phyloP scores from a whole-genome alignment of 2,329 filamentous ascomycete genomes.

The Amauroascus niger region DNA sequence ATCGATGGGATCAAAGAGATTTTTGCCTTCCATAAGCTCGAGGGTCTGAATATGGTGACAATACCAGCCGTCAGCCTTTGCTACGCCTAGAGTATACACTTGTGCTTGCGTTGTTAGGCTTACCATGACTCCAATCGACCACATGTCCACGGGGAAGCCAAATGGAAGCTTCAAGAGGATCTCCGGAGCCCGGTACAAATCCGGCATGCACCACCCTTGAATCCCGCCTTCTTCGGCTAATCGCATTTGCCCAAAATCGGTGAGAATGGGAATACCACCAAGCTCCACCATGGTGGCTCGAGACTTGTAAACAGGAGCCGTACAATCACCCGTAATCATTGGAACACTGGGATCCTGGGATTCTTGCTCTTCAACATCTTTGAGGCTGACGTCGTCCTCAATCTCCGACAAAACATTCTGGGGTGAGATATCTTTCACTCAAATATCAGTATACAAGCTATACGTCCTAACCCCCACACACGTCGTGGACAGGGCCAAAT shows the following conservation, averaged over 20 bases:
- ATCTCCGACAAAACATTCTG: conserved; percentile 14
- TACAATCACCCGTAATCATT: conserved; percentile 7
- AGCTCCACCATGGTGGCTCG: too few relatives aligned
- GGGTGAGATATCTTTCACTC: conserved; percentile 19
- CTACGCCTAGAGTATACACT: background rate
- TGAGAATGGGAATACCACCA: conserved; percentile 16
- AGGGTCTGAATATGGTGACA: conserved; percentile 20
- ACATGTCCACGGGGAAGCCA: conserved; percentile 21
- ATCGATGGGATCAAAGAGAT: conserved; percentile 24
- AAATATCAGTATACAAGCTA: too few relatives aligned
- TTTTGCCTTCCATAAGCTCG: conserved; percentile 24
- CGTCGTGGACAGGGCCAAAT: background rate
- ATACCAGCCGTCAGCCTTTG: background rate
- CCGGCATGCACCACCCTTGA: conserved; percentile 21
- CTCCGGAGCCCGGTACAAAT: conserved; percentile 23
- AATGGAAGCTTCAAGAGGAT: conserved; percentile 21
- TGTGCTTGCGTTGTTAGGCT: conserved; percentile 1
- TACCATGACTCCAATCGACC: conserved; percentile 24
- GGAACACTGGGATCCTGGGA: conserved; percentile 12
- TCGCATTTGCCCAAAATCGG: conserved; percentile 21
- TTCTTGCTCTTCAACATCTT: conserved; percentile 15
- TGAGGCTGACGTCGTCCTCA: conserved; percentile 11
- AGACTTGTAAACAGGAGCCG: too few relatives aligned
- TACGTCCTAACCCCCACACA: background rate
- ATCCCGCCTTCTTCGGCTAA: conserved; percentile 7